These are phyloP conservation scores for Lentinula detonsa DNA, from an alignment of 768 basidiomycete genomes.

Conservation along the genomic window DNA sequence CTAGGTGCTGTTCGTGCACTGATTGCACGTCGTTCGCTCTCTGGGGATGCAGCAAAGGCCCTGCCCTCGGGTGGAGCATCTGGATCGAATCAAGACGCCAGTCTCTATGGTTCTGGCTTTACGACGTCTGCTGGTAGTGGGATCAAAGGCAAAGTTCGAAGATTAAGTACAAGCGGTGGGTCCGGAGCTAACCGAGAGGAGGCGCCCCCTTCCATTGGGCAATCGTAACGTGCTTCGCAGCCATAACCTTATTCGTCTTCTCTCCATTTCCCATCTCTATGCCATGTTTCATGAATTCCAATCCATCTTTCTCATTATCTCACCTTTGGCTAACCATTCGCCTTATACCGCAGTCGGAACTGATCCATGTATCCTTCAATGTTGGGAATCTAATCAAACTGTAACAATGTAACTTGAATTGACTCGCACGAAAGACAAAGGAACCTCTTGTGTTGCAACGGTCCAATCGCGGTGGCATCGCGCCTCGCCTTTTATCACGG, in stretches of 20 bases:
- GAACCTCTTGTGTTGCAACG: background rate
- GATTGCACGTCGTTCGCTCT: slow-evolving; percentile 65
- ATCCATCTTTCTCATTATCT: background rate
- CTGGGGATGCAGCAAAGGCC: slow-evolving; percentile 35
- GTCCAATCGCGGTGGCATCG: background rate
- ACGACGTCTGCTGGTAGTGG: slow-evolving; percentile 21
- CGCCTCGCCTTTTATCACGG: background rate
- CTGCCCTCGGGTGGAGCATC: slow-evolving; percentile 4
- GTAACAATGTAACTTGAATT: background rate
- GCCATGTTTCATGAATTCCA: background rate
- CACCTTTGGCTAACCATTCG: background rate
- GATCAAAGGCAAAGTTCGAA: slow-evolving; percentile 41
- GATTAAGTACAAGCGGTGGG: slow-evolving; percentile 37
- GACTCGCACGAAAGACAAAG: background rate
- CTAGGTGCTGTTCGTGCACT: slow-evolving; percentile 90
- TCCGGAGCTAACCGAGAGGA: slow-evolving; percentile 15
- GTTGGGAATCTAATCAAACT: background rate
- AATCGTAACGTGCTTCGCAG: background rate
- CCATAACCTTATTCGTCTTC: background rate
- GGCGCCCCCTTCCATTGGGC: slow-evolving; percentile 9
- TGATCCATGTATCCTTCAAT: background rate
- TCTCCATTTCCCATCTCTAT: background rate
- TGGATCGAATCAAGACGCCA: slow-evolving; percentile 9
- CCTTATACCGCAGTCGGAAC: background rate
- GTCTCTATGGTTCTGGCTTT: slow-evolving; percentile 17